These are phyloP conservation scores for Echinosophora koreensis DNA, from an alignment of 306 rosid genomes.

Conservation along the genomic window DNA sequence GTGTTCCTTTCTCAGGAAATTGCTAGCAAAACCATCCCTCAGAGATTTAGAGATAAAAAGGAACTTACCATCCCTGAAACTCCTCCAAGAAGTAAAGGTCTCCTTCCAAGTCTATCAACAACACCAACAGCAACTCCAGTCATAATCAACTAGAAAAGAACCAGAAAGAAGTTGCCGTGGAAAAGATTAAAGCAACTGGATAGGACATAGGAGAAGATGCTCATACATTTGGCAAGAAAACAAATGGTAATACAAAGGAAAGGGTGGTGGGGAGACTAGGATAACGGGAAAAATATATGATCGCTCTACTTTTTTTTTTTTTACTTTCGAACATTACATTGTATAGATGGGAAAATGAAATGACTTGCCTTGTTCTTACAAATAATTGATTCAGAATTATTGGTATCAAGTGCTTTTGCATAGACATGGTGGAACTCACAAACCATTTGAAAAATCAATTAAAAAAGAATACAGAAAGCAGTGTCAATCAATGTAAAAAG, in stretches of 20 bases:
- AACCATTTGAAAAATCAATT: constrained; percentile 33
- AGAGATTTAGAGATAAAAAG: constrained; percentile 32
- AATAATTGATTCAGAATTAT: constrained; percentile 17
- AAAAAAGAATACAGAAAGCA: constrained; percentile 29
- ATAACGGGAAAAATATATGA: constrained; percentile 16
- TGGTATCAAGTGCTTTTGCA: constrained; percentile 5
- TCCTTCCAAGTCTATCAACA: constrained; percentile 93
- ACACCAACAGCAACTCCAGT: constrained; percentile 86
- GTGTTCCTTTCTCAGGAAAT: constrained; percentile 18
- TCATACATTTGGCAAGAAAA: constrained; percentile 3
- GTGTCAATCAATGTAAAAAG: constrained; percentile 11
- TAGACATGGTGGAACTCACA: constrained; percentile 24
- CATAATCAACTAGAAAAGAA: constrained; percentile 76
- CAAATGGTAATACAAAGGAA: not conserved
- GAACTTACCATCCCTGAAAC: constrained; percentile 88
- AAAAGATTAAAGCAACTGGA: constrained; percentile 5
- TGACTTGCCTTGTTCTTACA: not conserved
- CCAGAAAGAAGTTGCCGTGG: constrained; percentile 19
- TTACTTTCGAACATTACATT: constrained; percentile 1
- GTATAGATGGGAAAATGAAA: constrained; percentile 16
- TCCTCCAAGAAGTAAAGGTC: constrained; percentile 93
- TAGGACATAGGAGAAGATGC: constrained; percentile 39
- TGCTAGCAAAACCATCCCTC: constrained; percentile 30
- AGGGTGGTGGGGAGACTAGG: not conserved
- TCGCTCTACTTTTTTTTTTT: not conserved